Conservation (phyloP, 2,329 filamentous ascomycete genomes). For the Blumeria graminis region DNA sequence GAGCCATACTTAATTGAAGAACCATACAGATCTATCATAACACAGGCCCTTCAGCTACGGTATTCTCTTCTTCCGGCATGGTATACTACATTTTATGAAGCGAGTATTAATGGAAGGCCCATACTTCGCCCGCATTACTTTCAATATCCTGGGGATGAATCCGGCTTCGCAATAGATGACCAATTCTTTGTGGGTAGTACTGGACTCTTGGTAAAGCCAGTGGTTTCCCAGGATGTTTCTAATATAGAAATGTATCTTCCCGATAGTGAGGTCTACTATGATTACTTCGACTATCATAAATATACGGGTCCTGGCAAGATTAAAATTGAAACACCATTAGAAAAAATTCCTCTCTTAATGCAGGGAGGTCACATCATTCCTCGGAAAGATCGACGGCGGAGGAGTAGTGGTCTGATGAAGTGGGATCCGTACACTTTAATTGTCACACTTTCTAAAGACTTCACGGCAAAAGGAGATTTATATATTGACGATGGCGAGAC, state of each 20-base stretch:
- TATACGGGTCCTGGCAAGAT: slow-evolving; percentile 46
- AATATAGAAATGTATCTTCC: slow-evolving; percentile 66
- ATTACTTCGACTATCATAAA: slow-evolving; percentile 74
- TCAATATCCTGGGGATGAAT: slow-evolving; percentile 65
- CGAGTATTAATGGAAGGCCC: slow-evolving; percentile 58
- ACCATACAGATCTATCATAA: slow-evolving; percentile 67
- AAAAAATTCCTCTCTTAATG: slow-evolving; percentile 77
- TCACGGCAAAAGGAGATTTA: slow-evolving; percentile 55
- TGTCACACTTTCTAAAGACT: slow-evolving; percentile 40
- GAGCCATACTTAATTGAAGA: slow-evolving; percentile 79
- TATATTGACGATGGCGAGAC: slow-evolving; percentile 89
- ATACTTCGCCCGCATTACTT: slow-evolving; percentile 87
- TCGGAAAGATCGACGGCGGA: slow-evolving; percentile 65
- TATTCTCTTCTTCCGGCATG: slow-evolving; percentile 79
- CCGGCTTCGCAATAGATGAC: slow-evolving; percentile 71
- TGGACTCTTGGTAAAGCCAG: slow-evolving; percentile 78
- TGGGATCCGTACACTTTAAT: slow-evolving; percentile 91
- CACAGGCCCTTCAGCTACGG: slow-evolving; percentile 63
- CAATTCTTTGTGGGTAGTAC: slow-evolving; percentile 80
- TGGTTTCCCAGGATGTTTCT: slow-evolving; percentile 51
- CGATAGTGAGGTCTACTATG: slow-evolving; percentile 74
- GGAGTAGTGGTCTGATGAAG: slow-evolving; percentile 71
- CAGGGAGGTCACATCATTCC: slow-evolving; percentile 80
- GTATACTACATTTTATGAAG: slow-evolving; percentile 93
- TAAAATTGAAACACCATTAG: slow-evolving; percentile 52